phyloP scores from a whole-genome alignment of 2,329 filamentous ascomycete genomes.

The Aspergillus brunneoviolaceus region DNA sequence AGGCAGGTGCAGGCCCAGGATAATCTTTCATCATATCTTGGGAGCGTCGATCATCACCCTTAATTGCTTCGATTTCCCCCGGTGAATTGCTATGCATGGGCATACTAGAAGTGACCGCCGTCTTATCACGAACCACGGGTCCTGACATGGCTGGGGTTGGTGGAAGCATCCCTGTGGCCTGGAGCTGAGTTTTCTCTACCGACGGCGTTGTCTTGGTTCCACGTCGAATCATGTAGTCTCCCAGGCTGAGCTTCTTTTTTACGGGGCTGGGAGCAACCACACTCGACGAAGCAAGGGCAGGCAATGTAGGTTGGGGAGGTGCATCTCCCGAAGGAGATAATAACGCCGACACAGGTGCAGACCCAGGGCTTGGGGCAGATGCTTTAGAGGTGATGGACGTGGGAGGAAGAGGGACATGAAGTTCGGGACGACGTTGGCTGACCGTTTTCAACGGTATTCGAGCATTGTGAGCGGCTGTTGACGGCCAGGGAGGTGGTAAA shows the following conservation, averaged over 20 bases:
- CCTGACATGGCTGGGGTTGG: conserved; percentile 25
- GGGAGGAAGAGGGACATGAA: conserved; percentile 32
- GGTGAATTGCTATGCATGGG: conserved; percentile 9
- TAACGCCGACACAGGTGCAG: conserved; percentile 30
- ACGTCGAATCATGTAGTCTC: conserved; percentile 49
- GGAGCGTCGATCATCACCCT: conserved; percentile 22
- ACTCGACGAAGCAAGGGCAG: conserved; percentile 28
- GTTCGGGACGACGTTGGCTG: conserved; percentile 22
- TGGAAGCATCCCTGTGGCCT: conserved; percentile 25
- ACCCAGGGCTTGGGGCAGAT: conserved; percentile 28
- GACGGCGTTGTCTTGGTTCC: conserved; percentile 42
- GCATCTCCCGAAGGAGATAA: conserved; percentile 31
- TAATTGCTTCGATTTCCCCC: conserved; percentile 16
- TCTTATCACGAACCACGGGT: conserved; percentile 16
- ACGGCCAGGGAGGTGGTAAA: conserved; percentile 35
- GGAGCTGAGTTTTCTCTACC: conserved; percentile 40
- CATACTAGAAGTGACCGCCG: conserved; percentile 4
- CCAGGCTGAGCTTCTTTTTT: conserved; percentile 53
- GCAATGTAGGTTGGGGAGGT: conserved; percentile 20
- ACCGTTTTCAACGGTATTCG: conserved; percentile 25
- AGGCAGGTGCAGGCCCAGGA: conserved; percentile 26
- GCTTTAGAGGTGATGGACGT: conserved; percentile 22
- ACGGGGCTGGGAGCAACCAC: conserved; percentile 47
- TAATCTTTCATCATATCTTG: conserved; percentile 36
- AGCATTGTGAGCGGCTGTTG: conserved; percentile 40